Evolutionary conservation across 1,284 basidiomycete species (phyloP).

Genomic region (Ganoderma meredithae): DNA sequence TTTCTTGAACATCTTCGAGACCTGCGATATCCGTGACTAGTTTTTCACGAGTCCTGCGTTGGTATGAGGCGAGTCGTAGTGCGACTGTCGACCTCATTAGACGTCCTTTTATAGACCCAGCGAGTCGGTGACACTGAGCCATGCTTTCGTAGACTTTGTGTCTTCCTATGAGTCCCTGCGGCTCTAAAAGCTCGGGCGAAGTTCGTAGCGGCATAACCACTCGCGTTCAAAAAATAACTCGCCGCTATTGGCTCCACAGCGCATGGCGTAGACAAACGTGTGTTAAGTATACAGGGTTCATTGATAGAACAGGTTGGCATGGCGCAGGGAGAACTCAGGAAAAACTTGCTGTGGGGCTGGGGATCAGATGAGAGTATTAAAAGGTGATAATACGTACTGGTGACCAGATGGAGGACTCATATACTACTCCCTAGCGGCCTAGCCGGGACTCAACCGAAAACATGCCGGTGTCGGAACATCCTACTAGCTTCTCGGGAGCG

Average conservation of each 20-base stretch:
- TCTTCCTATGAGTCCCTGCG: not conserved
- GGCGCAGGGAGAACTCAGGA: conserved; percentile 18
- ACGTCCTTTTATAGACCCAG: not conserved
- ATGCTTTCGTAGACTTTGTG: not conserved
- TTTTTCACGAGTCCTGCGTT: not conserved
- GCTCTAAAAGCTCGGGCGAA: conserved; percentile 27
- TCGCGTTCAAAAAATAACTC: conserved; percentile 17
- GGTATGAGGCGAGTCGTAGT: not conserved
- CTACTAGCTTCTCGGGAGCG: not conserved
- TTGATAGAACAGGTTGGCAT: not conserved
- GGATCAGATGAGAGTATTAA: conserved; percentile 17
- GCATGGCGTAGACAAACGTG: conserved; percentile 13
- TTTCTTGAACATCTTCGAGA: conserved; percentile 37
- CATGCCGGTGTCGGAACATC: conserved; percentile 7
- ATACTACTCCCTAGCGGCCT: conserved; percentile 9
- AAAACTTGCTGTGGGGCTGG: conserved; percentile 17
- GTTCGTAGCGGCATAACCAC: conserved; percentile 18
- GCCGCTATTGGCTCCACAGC: conserved; percentile 6
- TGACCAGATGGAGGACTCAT: not conserved
- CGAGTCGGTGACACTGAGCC: not conserved
- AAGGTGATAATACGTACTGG: not conserved
- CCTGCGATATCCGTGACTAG: not conserved
- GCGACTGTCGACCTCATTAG: not conserved
- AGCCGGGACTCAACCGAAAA: conserved; percentile 26
- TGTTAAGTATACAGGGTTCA: not conserved